Evolutionary conservation across 768 basidiomycete genomes (phyloP).

Genomic region (Tulasnella sp.): DNA sequence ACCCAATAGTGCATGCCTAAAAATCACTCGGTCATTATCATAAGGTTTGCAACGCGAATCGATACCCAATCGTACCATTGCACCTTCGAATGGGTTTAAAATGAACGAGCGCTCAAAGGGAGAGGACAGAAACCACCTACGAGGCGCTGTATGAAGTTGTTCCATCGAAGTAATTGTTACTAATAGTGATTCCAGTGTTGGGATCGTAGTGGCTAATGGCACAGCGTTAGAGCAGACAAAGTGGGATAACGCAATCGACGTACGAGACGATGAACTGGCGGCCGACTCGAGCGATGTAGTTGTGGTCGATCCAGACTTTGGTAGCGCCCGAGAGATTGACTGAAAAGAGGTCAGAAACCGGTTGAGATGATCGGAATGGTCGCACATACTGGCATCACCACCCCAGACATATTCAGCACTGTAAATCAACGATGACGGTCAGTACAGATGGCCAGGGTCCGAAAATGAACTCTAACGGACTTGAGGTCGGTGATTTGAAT

Average conservation of each 20-base stretch:
- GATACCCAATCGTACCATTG: not conserved
- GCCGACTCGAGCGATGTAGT: not conserved
- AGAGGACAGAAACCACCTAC: not conserved
- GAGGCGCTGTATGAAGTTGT: not conserved
- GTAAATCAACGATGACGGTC: not conserved
- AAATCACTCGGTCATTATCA: too few species aligned
- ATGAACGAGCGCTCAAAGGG: not conserved
- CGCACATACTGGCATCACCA: not conserved
- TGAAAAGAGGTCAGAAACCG: not conserved
- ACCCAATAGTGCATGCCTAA: not conserved
- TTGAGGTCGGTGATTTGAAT: not conserved
- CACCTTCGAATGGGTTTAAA: not conserved
- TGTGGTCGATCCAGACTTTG: not conserved
- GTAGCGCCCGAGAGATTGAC: not conserved
- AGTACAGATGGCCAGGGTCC: too few species aligned
- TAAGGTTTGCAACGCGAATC: too few species aligned
- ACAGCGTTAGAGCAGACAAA: not conserved
- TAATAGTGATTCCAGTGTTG: not conserved
- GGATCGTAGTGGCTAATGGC: not conserved
- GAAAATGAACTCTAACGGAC: not conserved
- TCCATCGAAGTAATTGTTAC: not conserved
- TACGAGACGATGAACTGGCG: not conserved
- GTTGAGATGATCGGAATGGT: not conserved
- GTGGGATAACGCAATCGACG: not conserved
- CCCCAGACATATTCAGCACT: not conserved